phyloP scores from a whole-genome alignment of 352 stramenopile species.

The Phytophthora citricola region DNA sequence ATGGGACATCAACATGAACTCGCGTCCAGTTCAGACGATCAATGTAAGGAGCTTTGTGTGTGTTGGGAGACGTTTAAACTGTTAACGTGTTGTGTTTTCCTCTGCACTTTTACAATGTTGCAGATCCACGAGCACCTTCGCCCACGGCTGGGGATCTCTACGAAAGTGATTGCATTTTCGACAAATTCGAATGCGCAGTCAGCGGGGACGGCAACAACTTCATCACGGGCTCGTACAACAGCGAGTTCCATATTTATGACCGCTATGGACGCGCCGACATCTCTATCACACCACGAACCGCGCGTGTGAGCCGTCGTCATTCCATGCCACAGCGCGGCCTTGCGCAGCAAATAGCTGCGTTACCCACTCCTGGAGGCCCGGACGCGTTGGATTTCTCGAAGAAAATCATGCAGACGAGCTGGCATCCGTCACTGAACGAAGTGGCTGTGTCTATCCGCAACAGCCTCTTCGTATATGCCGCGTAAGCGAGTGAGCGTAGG shows the following conservation, averaged over 20 bases:
- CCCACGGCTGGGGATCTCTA: conserved; percentile 91
- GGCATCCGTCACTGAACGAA: conserved; percentile 82
- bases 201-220: conserved; percentile 93
- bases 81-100: not conserved
- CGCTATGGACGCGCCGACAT: conserved; percentile 80
- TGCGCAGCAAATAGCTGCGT: conserved; percentile 59
- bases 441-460: conserved; percentile 85
- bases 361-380: conserved; percentile 35
- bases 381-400: conserved; percentile 83
- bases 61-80: not conserved
- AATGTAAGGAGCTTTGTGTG: conserved; percentile 58
- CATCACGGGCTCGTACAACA: conserved; percentile 95
- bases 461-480: conserved; percentile 83
- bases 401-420: conserved; percentile 87
- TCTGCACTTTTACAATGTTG: not conserved
- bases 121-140: conserved; percentile 94
- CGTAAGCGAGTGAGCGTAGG: no score
- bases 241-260: conserved; percentile 94
- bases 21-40: conserved; percentile 91
- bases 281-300: conserved; percentile 57
- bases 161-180: conserved; percentile 97
- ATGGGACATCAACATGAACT: conserved; percentile 97
- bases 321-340: conserved; percentile 75
- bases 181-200: conserved; percentile 96
- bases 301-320: conserved; percentile 58